These are phyloP conservation scores for Cryptococcus jaspeensis DNA, from an alignment of 1,284 basidiomycete genomes.

Conservation along the genomic window DNA sequence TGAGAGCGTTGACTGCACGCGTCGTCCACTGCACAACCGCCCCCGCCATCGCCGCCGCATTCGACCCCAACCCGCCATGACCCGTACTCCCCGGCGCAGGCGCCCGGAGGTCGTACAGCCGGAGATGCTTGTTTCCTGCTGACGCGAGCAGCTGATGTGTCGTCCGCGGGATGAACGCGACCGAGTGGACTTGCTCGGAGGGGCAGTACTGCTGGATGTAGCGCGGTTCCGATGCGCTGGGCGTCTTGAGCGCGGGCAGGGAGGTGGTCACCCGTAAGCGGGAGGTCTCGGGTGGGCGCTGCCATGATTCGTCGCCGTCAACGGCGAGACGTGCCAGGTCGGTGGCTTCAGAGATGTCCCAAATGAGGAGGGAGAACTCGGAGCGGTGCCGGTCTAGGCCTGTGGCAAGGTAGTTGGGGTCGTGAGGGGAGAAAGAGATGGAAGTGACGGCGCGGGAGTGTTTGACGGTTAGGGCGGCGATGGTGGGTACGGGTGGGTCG, in stretches of 20 bases:
- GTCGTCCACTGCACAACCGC: constrained; percentile 33
- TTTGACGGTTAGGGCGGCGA: constrained; percentile 36
- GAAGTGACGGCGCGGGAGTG: constrained; percentile 43
- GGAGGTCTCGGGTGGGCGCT: constrained; percentile 17
- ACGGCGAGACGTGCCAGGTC: constrained; percentile 17
- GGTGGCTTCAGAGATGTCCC: constrained; percentile 45
- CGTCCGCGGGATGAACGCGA: constrained; percentile 31
- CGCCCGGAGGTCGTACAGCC: constrained; percentile 42
- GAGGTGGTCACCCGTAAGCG: constrained; percentile 6
- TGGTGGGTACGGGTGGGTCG: constrained; percentile 11
- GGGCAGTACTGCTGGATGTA: constrained; percentile 49
- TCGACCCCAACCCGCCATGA: constrained; percentile 2
- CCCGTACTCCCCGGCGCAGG: constrained; percentile 14
- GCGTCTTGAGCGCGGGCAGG: constrained; percentile 5
- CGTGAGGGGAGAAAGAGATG: constrained; percentile 41
- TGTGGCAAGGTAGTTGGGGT: constrained; percentile 43
- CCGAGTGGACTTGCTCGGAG: constrained; percentile 42
- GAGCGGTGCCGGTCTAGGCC: constrained; percentile 48
- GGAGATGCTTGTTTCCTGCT: constrained; percentile 37
- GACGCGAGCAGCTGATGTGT: constrained; percentile 35
- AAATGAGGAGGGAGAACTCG: constrained; percentile 47
- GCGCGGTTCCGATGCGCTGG: constrained; percentile 22
- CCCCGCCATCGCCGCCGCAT: constrained; percentile 7
- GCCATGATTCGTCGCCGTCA: constrained; percentile 19
- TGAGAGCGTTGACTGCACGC: constrained; percentile 38